A percentile compares a stretch with the other conserved stretches of the same genome.
Evolutionary conservation across 768 basidiomycete genomes (phyloP).

Genomic region (Macrolepiota fuliginosa): DNA sequence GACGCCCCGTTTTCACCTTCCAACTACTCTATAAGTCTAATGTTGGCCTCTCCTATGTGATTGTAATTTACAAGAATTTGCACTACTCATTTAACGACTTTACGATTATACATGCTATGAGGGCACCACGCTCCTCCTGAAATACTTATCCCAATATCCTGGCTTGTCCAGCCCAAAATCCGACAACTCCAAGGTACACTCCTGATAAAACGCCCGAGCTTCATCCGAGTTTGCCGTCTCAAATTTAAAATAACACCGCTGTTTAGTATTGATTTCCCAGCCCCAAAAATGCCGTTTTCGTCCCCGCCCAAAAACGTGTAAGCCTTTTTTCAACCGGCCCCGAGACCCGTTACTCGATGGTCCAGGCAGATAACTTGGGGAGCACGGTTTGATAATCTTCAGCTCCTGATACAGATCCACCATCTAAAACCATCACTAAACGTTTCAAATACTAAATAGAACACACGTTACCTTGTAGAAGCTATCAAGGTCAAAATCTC

Average conservation of each 20-base stretch:
- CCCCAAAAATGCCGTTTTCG: not conserved
- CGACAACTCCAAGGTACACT: not conserved
- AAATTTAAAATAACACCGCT: not conserved
- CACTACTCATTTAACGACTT: too few relatives aligned
- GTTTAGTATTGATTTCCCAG: not conserved
- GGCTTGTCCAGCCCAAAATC: not conserved
- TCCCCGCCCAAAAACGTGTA: not conserved
- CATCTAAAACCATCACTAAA: not conserved
- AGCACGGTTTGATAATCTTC: not conserved
- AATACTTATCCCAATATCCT: too few relatives aligned
- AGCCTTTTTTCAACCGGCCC: not conserved
- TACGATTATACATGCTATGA: too few relatives aligned
- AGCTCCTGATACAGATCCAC: not conserved
- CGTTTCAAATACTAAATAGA: not conserved
- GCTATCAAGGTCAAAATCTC: not conserved
- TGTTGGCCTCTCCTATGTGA: too few relatives aligned
- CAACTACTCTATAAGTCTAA: too few relatives aligned
- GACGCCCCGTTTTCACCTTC: too few relatives aligned
- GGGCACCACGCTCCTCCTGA: too few relatives aligned
- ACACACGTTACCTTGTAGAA: not conserved
- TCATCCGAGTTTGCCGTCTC: not conserved
- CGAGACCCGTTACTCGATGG: not conserved
- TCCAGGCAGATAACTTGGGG: not conserved
- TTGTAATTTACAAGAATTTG: too few relatives aligned
- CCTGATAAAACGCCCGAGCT: not conserved